phyloP scores from a whole-genome alignment of 2,329 filamentous ascomycete genomes.

The Beauveria brongniartii region DNA sequence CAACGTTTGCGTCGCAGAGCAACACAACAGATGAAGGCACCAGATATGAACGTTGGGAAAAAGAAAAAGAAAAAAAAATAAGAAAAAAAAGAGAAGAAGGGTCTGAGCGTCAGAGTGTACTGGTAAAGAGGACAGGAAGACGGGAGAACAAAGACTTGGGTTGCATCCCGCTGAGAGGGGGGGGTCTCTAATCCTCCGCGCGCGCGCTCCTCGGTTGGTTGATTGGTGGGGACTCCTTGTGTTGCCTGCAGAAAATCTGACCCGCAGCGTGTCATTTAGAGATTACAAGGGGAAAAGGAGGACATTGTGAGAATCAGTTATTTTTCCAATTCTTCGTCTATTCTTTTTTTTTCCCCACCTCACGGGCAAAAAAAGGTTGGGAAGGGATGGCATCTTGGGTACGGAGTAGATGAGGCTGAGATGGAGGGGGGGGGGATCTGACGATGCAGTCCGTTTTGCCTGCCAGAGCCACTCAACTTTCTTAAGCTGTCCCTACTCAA shows the following conservation, averaged over 20 bases:
- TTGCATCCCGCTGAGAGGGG: background rate
- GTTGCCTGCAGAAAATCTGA: background rate
- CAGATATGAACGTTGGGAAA: too few species aligned
- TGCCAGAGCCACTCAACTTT: background rate
- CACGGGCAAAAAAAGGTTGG: too few species aligned
- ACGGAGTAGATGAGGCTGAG: background rate
- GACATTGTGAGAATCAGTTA: background rate
- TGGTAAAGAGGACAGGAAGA: too few species aligned
- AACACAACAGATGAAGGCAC: too few species aligned
- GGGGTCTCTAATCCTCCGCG: background rate
- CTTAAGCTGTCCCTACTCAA: too few species aligned
- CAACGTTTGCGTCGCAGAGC: too few species aligned
- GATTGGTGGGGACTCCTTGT: slow-evolving; percentile 2
- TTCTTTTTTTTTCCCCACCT: background rate
- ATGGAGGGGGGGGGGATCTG: background rate
- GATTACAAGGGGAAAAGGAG: background rate
- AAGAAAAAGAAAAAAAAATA: too few species aligned
- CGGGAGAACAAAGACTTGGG: background rate
- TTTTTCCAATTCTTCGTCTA: background rate
- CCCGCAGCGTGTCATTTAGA: slow-evolving; percentile 1
- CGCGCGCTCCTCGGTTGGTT: background rate
- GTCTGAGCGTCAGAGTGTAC: too few species aligned
- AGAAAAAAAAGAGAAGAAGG: too few species aligned
- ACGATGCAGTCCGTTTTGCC: background rate
- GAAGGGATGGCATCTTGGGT: background rate